Evolutionary conservation across 805 yeast genomes (phyloP).

Genomic region (Saccharomycopsis schoenii): DNA sequence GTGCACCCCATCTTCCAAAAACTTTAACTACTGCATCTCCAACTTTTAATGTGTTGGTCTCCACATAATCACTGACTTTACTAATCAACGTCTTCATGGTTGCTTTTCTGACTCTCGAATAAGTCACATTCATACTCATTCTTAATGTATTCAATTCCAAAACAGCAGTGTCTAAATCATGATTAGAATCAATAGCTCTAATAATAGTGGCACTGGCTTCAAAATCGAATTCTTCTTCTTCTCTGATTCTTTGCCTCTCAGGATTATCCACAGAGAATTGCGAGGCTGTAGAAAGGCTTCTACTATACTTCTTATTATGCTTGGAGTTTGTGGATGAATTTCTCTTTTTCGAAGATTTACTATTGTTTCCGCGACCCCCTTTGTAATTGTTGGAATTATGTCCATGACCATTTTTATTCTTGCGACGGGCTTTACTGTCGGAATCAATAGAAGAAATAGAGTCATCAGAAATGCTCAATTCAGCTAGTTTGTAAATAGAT

Average conservation of each 20-base stretch:
- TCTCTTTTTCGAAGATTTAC: not conserved
- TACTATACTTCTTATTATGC: not conserved
- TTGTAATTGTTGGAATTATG: not conserved
- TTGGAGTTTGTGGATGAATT: not conserved
- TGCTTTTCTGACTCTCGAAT: conserved; percentile 83
- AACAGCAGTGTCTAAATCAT: conserved; percentile 86
- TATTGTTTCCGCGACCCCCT: not conserved
- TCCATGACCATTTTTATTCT: not conserved
- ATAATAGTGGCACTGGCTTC: conserved; percentile 94
- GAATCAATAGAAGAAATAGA: conserved; percentile 37
- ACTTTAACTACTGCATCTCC: conserved; percentile 71
- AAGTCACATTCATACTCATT: conserved; percentile 95
- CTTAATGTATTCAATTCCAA: conserved; percentile 88
- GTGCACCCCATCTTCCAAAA: conserved; percentile 70
- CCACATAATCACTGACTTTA: conserved; percentile 62
- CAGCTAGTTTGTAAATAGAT: conserved; percentile 34
- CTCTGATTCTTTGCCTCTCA: conserved; percentile 33
- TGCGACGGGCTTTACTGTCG: not conserved
- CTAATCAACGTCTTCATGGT: conserved; percentile 63
- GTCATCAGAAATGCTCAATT: conserved; percentile 45
- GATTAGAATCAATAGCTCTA: conserved; percentile 86
- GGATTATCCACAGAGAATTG: conserved; percentile 15
- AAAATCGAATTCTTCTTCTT: conserved; percentile 66
- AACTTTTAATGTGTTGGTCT: conserved; percentile 66
- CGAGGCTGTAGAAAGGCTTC: conserved; percentile 12